These are phyloP conservation scores for Setaria italica DNA, from an alignment of 202 grass and related monocot species.

Conservation along the genomic window DNA sequence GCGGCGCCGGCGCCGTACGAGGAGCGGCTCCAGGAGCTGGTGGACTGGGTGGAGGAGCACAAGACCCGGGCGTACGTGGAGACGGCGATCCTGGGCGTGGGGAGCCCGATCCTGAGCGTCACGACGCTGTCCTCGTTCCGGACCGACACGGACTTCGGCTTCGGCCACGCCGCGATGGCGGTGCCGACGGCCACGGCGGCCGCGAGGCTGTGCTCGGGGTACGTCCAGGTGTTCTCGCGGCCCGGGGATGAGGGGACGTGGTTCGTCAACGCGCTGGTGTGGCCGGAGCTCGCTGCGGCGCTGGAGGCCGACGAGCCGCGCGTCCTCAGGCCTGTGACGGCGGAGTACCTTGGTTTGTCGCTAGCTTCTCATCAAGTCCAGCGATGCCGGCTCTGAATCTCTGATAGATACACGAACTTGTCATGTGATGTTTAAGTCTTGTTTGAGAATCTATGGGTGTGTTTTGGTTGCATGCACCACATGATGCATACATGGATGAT, in stretches of 20 bases:
- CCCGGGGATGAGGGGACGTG: conserved; percentile 46
- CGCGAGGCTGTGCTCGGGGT: conserved; percentile 44
- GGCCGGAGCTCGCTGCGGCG: conserved; percentile 50
- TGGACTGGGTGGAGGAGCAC: background rate
- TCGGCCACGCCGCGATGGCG: conserved; percentile 44
- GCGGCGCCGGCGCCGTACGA: background rate
- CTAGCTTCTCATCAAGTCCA: background rate
- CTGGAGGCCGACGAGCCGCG: conserved; percentile 44
- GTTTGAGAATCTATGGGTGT: too few relatives aligned
- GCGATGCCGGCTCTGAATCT: background rate
- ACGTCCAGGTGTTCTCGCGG: conserved; percentile 6
- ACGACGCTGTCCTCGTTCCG: conserved; percentile 33
- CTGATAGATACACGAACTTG: too few relatives aligned
- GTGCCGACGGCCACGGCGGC: conserved; percentile 1
- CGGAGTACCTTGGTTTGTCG: conserved; percentile 50
- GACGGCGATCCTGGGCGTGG: background rate
- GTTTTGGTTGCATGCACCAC: too few relatives aligned
- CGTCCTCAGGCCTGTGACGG: conserved; percentile 48
- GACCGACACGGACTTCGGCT: conserved; percentile 56
- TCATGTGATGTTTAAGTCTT: too few relatives aligned
- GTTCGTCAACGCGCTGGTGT: conserved; percentile 43
- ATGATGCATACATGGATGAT: too few relatives aligned
- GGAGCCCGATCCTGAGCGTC: conserved; percentile 31
- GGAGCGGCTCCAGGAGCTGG: background rate
- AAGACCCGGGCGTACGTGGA: background rate